Base-by-base conservation (phyloP, 1,284 basidiomycete species). In the Golubevia sp. region DNA sequence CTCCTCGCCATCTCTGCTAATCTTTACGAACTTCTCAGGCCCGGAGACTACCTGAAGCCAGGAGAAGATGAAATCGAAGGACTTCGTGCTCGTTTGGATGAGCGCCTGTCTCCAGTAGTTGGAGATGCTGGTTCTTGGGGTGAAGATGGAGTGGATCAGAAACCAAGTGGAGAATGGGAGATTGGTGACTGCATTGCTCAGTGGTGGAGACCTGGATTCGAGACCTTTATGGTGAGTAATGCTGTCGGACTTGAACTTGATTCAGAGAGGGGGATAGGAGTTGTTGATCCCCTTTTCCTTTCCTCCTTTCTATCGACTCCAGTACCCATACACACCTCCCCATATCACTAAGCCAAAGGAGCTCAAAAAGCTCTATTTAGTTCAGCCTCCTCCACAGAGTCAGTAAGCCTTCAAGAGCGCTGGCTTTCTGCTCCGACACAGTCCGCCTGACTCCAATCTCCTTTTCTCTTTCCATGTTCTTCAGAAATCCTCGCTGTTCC, bases 131-230 rank as follows among this genome's bases (percentile, higher is more conserved):
- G 59, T 25, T 74, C 62, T 23, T 61, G 55, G 23, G 64, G 64
- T 1, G 63, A 58, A 13, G 57, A 27, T 3, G 59, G 62, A n/a
- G 30, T 23, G 62, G 87, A 88, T 1, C 89, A 91, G 71, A 90
- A 91, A 5, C 86, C 91, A 55, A 90, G 92, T 74, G 91, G 91
- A 56, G 93, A 94, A 49, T 99, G 96, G 96, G 91, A 94, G 84
- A 94, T 98, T 59, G 92, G 91, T 1, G 93, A 97, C 73, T 94
- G 93, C 74, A 87, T 98, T 30, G 93, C 93, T 0, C 93, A 94
- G 80, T 99, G 96, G 94, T 98, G 92, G 91, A 87, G 96, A 62
- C 96, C 96, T 0, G 95, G 95, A 80, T 98, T 97, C 79, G 96
- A 98, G 86, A 95, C 93, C 0, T 98, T 98, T 85, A 94, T 97